Base-by-base conservation (phyloP, 106 monocot species). In the Acorus calamus region DNA sequence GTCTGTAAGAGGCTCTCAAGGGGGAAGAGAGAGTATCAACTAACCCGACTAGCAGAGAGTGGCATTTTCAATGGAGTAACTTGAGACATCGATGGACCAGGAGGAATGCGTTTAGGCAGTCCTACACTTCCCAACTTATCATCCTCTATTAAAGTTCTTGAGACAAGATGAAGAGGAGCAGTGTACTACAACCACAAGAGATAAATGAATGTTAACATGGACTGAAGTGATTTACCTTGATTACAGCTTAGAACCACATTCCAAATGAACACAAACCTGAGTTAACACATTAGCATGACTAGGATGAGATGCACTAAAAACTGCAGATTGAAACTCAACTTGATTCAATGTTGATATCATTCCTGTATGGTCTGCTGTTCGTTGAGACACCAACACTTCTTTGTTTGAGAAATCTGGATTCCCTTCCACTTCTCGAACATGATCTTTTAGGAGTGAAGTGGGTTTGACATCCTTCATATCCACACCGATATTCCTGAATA, bases 331-430 rank as follows among this genome's bases (percentile, higher is more conserved):
- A 56, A 83, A 11, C 56, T 98, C 96, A 50, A 71, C 69, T 72
- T 79, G 85, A 77, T 64, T 85, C 55, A 79, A 42, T 64, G 78
- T 47, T 63, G 81, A 65, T 41, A 82, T 57, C 55, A 81, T 49
- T 41, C 71, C 70, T 13, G 85, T 82, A 49, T 66, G 69, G 28
- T 98, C 96, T 59, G 85, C 63, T 44, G 79, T 68, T 66, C 82
- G 64, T 62, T 82, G 90, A 6, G 82, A 52, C 49, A 81, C 59
- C 69, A 28, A 75, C 59, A 79, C 69, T 67, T 98, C 96, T 73
- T 98, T 91, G 59, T 73, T 92, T 52, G 91, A 88, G 79, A 98
- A 98, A 81, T 98, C 96, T 10, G 96, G 91, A 76, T 92, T 98
- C 11, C 87, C 91, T 69, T 91, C 96, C 48, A 85, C 57, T 77